Evolutionary conservation across 2,329 filamentous ascomycete species (phyloP).

Genomic region (Claviceps fusiformis): DNA sequence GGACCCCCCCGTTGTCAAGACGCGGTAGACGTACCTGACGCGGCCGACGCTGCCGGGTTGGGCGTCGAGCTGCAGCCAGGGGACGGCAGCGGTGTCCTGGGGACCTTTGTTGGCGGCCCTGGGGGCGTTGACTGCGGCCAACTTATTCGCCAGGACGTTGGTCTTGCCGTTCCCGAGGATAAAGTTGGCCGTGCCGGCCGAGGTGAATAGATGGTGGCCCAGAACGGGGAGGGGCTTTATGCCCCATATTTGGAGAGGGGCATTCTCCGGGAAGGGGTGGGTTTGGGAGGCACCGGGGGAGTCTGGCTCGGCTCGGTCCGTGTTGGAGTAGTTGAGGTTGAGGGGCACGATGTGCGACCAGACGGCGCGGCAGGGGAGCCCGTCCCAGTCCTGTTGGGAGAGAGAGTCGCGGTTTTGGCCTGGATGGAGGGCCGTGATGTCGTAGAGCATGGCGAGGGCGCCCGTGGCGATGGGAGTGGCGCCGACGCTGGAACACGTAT

Average conservation of each 20-base stretch:
- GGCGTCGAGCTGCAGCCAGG: constrained; percentile 38
- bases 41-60: constrained; percentile 23
- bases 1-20: constrained; percentile 38
- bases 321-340: constrained; percentile 23
- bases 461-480: constrained; percentile 29
- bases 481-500: constrained; percentile 38
- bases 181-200: constrained; percentile 42
- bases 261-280: constrained; percentile 29
- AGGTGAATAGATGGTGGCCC: constrained; percentile 56
- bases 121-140: constrained; percentile 38
- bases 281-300: constrained; percentile 28
- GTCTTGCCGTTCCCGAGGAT: constrained; percentile 29
- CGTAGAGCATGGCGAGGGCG: constrained; percentile 47
- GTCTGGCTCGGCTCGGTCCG: constrained; percentile 15
- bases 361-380: constrained; percentile 27
- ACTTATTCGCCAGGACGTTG: constrained; percentile 33
- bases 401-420: constrained; percentile 26
- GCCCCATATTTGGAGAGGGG: constrained; percentile 25
- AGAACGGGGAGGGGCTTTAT: constrained; percentile 28
- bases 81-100: constrained; percentile 36
- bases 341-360: constrained; percentile 31
- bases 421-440: constrained; percentile 39
- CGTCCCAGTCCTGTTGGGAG: constrained; percentile 22
- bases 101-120: constrained; percentile 29
- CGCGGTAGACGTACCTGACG: constrained; percentile 36